phyloP scores from a whole-genome alignment of 192 early-diverging fungal genomes.

The Phlyctochytrium planicorne region DNA sequence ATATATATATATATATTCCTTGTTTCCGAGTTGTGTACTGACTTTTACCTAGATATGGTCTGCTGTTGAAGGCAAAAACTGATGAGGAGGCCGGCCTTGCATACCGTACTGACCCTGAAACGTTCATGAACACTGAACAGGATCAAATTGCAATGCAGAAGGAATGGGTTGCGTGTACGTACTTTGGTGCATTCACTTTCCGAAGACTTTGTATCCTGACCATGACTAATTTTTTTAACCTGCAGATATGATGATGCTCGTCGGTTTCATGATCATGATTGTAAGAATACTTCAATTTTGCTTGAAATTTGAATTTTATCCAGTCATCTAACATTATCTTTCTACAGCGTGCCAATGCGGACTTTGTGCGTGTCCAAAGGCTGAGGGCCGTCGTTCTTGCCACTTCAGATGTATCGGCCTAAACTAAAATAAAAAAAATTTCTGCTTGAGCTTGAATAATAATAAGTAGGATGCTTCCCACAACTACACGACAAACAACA shows the following conservation, averaged over 20 bases:
- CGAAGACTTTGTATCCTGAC: background rate
- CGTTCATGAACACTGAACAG: background rate
- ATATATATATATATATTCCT: background rate
- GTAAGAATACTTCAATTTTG: background rate
- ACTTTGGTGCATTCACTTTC: too few species aligned
- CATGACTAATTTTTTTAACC: background rate
- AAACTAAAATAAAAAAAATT: too few species aligned
- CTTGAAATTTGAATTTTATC: background rate
- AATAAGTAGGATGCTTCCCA: background rate
- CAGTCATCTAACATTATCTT: too few species aligned
- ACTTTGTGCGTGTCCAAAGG: slow-evolving; percentile 5
- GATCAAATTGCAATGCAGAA: slow-evolving; percentile 10
- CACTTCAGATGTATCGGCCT: too few species aligned
- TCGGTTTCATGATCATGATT: slow-evolving; percentile 7
- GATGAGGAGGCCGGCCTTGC: background rate
- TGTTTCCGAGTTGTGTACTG: too few species aligned
- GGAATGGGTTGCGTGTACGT: slow-evolving; percentile 8
- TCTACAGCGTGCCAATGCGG: slow-evolving; percentile 3
- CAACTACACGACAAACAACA: background rate
- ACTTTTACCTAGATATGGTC: slow-evolving; percentile 8
- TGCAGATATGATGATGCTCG: slow-evolving; percentile 11
- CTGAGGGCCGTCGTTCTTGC: background rate
- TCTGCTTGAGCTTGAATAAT: too few species aligned
- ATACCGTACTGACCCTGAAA: slow-evolving; percentile 6
- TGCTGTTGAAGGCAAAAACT: slow-evolving; percentile 6